Conservation (phyloP, 192 early-diverging fungal species). For the Linnemannia elongata region DNA sequence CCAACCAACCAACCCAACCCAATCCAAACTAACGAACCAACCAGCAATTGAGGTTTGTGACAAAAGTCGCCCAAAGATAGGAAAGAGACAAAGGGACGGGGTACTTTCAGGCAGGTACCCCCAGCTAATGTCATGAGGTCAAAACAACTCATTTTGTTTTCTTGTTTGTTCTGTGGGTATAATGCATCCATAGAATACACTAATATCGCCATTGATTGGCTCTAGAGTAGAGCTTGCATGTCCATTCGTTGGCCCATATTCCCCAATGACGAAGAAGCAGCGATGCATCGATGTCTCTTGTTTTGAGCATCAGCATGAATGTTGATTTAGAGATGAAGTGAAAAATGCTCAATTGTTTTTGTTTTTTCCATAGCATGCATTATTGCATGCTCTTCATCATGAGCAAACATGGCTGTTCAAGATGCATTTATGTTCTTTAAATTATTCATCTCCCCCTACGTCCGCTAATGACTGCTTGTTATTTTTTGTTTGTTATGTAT, state of each 20-base stretch:
- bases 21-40: not conserved
- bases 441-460: too few relatives aligned
- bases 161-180: not conserved
- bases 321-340: too few relatives aligned
- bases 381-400: too few relatives aligned
- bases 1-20: not conserved
- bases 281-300: too few relatives aligned
- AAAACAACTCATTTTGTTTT: not conserved
- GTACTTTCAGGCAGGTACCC: not conserved
- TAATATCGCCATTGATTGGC: not conserved
- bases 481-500: too few relatives aligned
- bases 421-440: too few relatives aligned
- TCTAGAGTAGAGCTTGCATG: not conserved
- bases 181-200: not conserved
- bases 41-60: not conserved
- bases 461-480: too few relatives aligned
- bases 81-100: not conserved
- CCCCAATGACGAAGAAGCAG: too few relatives aligned
- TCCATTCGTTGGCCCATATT: not conserved
- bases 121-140: not conserved
- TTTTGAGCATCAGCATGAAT: too few relatives aligned
- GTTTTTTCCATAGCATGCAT: too few relatives aligned
- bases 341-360: too few relatives aligned
- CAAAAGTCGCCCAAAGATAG: not conserved
- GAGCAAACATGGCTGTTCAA: too few relatives aligned